Evolutionary conservation across 2,329 filamentous ascomycete genomes (phyloP).

Genomic region (Pleurostoma richardsiae): DNA sequence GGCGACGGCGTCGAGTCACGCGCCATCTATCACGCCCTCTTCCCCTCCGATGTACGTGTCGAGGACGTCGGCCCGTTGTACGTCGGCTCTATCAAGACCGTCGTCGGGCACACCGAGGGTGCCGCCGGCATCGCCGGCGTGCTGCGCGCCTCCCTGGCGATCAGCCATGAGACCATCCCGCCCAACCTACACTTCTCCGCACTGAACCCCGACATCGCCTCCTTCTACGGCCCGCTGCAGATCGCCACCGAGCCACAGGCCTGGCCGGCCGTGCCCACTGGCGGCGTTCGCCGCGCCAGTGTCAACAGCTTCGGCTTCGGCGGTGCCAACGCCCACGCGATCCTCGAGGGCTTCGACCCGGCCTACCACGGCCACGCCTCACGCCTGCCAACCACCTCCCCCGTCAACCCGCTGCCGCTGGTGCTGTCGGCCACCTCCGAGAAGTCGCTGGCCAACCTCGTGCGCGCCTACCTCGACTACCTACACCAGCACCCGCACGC

Average conservation of each 20-base stretch:
- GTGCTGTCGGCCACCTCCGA: not conserved
- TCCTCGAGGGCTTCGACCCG: not conserved
- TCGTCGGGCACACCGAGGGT: constrained; percentile 16
- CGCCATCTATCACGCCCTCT: constrained; percentile 12
- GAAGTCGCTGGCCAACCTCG: not conserved
- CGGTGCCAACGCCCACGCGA: not conserved
- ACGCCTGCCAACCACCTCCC: not conserved
- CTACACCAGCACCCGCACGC: not conserved
- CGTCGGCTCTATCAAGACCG: constrained; percentile 17
- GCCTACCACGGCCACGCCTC: not conserved
- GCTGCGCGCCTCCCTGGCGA: constrained; percentile 16
- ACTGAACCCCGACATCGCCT: constrained; percentile 9
- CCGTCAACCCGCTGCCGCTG: not conserved
- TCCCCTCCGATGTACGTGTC: not conserved
- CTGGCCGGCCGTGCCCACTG: not conserved
- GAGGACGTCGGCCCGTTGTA: constrained; percentile 12
- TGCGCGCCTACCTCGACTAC: constrained; percentile 1
- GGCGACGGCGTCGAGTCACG: constrained; percentile 21
- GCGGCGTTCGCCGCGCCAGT: not conserved
- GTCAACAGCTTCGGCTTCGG: constrained; percentile 4
- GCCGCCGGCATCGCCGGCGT: constrained; percentile 17
- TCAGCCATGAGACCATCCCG: constrained; percentile 14
- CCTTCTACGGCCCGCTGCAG: not conserved
- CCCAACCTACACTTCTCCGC: constrained; percentile 16
- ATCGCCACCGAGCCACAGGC: not conserved